Base-by-base conservation (phyloP, 306 rosid species). In the Myrica gale region DNA sequence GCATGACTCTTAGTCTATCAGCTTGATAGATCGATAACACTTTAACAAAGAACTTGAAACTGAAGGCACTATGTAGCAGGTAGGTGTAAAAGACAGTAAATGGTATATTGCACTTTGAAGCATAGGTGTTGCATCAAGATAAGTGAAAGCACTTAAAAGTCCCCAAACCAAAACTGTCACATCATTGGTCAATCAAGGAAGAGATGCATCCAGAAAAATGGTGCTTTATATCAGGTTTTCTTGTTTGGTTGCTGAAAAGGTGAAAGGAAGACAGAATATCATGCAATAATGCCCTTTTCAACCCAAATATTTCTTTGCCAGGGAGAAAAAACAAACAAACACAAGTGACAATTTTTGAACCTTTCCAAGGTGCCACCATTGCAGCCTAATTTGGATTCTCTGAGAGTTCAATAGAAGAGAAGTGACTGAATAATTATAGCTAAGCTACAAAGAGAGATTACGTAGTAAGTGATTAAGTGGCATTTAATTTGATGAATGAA, bases 1-100 rank as follows among this genome's bases (percentile, higher is more conserved):
- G 17, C 56, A 62, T 32, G 68, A 15, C 21, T 13, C 9, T 5
- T 63, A 54, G 17, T 78, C 58, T 44, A 56, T 45, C 42, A 26
- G 69, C 53, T 70, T 62, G 54, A 65, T 57, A 41, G 63, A 62
- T 53, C 37, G 82, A 32, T 51, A 51, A 72, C 67, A 26, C 46
- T 10, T 8, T 51, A 11, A 48, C 17, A 42, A 63, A 39, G 11
- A 63, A 63, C 69, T 15, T 1, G 69, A 16, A 63, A 63, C 39
- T 76, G 23, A 74, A 65, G 68, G 11, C 37, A 26, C 61, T 41
- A 43, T 48, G 71, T n/a, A 77, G 58, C 47, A 74, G 56, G 69
- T 42, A 71, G 23, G 50, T 3, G 15, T 37, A 61, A 11, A 13
- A 61, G 7, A 61, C 6, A 15, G 69, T 3, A 39, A 65, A 41